Percentiles rank a stretch among this genome's conserved stretches.
phyloP scores from a whole-genome alignment of 2,329 filamentous ascomycete genomes.

The Lachnellula willkommii region DNA sequence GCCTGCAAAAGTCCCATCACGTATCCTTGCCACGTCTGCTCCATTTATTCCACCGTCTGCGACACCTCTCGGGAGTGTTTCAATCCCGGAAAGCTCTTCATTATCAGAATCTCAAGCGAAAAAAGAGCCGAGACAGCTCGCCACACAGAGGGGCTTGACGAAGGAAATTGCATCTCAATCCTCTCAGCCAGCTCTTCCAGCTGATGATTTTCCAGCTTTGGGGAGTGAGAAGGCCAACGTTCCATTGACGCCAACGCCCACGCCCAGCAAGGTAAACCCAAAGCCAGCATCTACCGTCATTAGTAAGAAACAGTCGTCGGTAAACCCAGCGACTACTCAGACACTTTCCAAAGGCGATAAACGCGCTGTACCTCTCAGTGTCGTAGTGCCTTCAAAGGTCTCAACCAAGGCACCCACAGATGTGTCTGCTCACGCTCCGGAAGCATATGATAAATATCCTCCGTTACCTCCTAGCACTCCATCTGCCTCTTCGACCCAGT shows the following conservation, averaged over 20 bases:
- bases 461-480: slow-evolving; percentile 45
- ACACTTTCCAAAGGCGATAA: slow-evolving; percentile 21
- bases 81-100: slow-evolving; percentile 21
- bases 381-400: slow-evolving; percentile 43
- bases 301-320: slow-evolving; percentile 1
- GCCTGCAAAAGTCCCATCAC: slow-evolving; percentile 20
- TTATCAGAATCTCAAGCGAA: slow-evolving; percentile 33
- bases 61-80: slow-evolving; percentile 27
- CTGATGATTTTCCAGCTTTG: slow-evolving; percentile 60
- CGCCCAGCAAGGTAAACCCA: neutral
- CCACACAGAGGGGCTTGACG: slow-evolving; percentile 42
- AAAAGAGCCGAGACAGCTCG: slow-evolving; percentile 41
- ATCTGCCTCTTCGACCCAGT: slow-evolving; percentile 45
- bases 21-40: slow-evolving; percentile 25
- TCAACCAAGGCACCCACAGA: slow-evolving; percentile 9
- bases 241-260: slow-evolving; percentile 7
- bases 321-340: slow-evolving; percentile 3
- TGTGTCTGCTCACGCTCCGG: slow-evolving; percentile 12
- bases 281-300: neutral
- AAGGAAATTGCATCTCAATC: slow-evolving; percentile 37
- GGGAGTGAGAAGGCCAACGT: slow-evolving; percentile 34
- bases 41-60: slow-evolving; percentile 26
- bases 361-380: slow-evolving; percentile 40
- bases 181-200: slow-evolving; percentile 40
- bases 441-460: slow-evolving; percentile 40